Evolutionary conservation across 1,139 yeast species (phyloP), one percentile per base, ranked within the genome.

Genomic region (Geotrichum cucujoidarum): DNA sequence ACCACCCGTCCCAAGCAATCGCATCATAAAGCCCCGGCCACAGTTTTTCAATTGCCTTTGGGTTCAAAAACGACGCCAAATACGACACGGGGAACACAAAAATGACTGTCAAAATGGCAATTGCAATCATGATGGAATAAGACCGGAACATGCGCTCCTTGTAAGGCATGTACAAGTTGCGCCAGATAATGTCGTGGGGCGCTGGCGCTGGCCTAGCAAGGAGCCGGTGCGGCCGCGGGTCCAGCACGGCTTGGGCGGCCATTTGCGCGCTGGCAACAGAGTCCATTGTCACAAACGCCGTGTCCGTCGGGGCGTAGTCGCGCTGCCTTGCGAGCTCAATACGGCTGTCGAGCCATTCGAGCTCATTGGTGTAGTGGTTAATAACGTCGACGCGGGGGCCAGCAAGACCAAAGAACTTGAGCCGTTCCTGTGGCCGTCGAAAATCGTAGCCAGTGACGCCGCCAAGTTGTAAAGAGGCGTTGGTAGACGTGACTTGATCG

Each of bases 241-340:
- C 94, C 45, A 87, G 69, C 0, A 86, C 85, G 0, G 95, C 87
- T 62, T 88, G 96, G 0, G 95, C 94, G 7, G 88, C 81, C 83
- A 87, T 80, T 62, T 87, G 96, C 1, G 95, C 95, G 57, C 83
- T 81, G 0, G 94, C 86, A 8, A 86, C 95, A 1, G 87, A 76
- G 54, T 81, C 83, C 92, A 87, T 82, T 1, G 95, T 87, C 20
- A 87, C 78, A 64, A 87, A 87, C 0, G 95, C 95, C 11, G 73
- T 69, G 16, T 72, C 70, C 6, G 72, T 69, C 14, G 76, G 66
- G 29, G 60, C 59, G 53, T 71, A 73, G 18, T 57, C 54, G 32
- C 70, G 73, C 8, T 64, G 64, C 42, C 87, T 71, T 2, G 78
- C 72, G 18, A 68, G 61, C 10, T 57, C 56, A 41, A 87, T 85